Evolutionary conservation across 345 rosid genomes (phyloP), one percentile per base, ranked within the genome.

Genomic region (Camelina sativa): DNA sequence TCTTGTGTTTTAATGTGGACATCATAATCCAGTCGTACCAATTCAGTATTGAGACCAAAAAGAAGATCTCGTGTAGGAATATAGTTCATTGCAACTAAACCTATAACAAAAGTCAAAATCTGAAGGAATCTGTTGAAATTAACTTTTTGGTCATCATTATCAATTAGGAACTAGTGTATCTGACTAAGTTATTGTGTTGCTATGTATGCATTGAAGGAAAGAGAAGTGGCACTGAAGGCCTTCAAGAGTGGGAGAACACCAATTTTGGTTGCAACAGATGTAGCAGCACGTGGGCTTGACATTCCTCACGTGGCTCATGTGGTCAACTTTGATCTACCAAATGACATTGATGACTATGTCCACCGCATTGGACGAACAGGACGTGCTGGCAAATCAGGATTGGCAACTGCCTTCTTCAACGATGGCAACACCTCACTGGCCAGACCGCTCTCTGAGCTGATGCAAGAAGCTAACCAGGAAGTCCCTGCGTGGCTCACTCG

Each of bases 331-430:
- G 97, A 94, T 80, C 93, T 94, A 41, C 98, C 98, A 8, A 91
- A 91, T 67, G 98, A 94, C 73, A 94, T 94, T 32, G 97, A 94
- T 67, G 98, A 94, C 79, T 94, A 94, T 50, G 98, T 94, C 35
- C 98, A 94, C 76, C 92, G 97, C 11, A 94, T 94, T 68, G 98
- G 98, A 77, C 74, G 98, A n/a, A 94, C 98, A 46, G 98, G 98
- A 32, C 88, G 98, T 61, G 98, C 98, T 20, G 98, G 98, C 50
- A 94, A 94, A 62, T 54, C 85, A 47, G 98, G 98, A 57, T 76
- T 94, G 41, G 98, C 98, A 3, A 91, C 98, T 47, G 97, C 98
- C 74, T 94, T 94, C 84, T 94, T 94, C 77, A 91, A 91, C 15
- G 98, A 94, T 38, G 82, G 82, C 74, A 94, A 90, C 76, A 22